Evolutionary conservation across 805 yeast species (phyloP).

Genomic region (Candida vartiovaarae): DNA sequence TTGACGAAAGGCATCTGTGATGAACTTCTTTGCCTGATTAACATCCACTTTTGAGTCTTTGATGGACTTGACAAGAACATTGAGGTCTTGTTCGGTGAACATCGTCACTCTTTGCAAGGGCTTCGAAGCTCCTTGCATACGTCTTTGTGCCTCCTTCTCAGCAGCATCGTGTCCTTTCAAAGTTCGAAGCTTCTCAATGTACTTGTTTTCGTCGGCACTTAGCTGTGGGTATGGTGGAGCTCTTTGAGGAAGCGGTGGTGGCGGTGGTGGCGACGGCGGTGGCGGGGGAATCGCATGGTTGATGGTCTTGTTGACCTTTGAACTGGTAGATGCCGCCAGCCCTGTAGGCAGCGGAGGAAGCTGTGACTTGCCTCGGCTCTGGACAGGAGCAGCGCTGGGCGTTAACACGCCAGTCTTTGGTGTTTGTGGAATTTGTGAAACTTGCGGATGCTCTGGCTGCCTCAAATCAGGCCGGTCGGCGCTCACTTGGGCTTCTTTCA

Average conservation of each 20-base stretch:
- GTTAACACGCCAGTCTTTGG: not conserved
- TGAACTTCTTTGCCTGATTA: conserved; percentile 1
- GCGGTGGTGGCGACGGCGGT: too few species aligned
- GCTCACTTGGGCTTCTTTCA: too few species aligned
- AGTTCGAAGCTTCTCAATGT: not conserved
- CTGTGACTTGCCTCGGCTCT: not conserved
- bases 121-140: not conserved
- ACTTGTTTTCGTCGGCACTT: not conserved
- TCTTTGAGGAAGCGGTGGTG: too few species aligned
- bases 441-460: too few species aligned
- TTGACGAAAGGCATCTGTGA: not conserved
- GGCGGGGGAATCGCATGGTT: too few species aligned
- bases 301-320: too few species aligned
- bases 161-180: conserved; percentile 1
- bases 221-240: not conserved
- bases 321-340: too few species aligned
- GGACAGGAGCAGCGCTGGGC: not conserved
- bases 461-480: too few species aligned
- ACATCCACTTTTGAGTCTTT: not conserved
- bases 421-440: not conserved
- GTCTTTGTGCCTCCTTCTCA: not conserved
- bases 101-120: not conserved
- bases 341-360: too few species aligned
- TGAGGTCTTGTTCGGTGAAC: not conserved
- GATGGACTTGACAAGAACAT: not conserved